phyloP scores from a whole-genome alignment of 2,329 filamentous ascomycete genomes.

The Orbilia javanica region DNA sequence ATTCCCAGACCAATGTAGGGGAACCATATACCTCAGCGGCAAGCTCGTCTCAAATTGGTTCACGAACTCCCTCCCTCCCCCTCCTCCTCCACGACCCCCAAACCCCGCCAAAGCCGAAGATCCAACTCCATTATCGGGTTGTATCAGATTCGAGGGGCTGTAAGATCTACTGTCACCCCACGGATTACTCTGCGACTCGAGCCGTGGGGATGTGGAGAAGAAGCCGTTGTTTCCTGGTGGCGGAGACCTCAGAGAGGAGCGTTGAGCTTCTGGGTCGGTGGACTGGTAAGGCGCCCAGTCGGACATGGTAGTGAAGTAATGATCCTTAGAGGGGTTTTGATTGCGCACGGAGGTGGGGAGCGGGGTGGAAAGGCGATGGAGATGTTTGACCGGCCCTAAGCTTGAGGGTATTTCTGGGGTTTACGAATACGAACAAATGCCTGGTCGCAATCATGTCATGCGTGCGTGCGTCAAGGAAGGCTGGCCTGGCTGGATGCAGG shows the following conservation, averaged over 20 bases:
- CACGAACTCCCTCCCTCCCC: constrained; percentile 68
- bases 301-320: constrained; percentile 62
- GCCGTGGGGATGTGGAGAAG: constrained; percentile 47
- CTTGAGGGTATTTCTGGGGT: constrained; percentile 37
- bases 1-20: neutral
- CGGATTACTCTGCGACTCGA: constrained; percentile 39
- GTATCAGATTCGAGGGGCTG: constrained; percentile 61
- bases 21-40: constrained; percentile 72
- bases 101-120: constrained; percentile 33
- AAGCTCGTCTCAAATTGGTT: constrained; percentile 92
- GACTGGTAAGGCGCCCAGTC: constrained; percentile 99
- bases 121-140: constrained; percentile 64
- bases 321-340: neutral
- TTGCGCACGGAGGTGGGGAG: constrained; percentile 34
- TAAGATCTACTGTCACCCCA: constrained; percentile 62
- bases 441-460: constrained; percentile 54
- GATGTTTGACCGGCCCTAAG: constrained; percentile 22
- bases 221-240: constrained; percentile 52
- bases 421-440: constrained; percentile 24
- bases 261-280: constrained; percentile 84
- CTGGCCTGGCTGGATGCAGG: neutral
- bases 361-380: constrained; percentile 18
- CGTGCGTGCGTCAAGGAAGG: constrained; percentile 33
- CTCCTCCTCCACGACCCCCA: constrained; percentile 64
- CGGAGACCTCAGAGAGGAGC: constrained; percentile 64